These are phyloP conservation scores for Pyrenochaeta sp. DNA, from an alignment of 2,329 filamentous ascomycete species.

Conservation along the genomic window DNA sequence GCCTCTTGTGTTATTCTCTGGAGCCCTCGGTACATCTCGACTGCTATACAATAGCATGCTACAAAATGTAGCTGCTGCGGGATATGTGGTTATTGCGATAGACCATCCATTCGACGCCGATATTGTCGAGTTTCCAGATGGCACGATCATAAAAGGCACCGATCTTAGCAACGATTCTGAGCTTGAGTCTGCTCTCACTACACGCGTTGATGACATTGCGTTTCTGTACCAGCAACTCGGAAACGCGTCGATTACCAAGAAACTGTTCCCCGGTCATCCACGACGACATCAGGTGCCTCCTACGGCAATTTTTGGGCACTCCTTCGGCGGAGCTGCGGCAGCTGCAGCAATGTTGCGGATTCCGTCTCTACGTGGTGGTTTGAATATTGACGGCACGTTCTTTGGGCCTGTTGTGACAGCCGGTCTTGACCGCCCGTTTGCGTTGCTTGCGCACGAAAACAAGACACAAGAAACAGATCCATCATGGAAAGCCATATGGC, in stretches of 20 bases:
- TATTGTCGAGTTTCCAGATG: conserved; percentile 61
- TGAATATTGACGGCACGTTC: conserved; percentile 49
- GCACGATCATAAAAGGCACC: conserved; percentile 35
- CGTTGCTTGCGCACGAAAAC: conserved; percentile 38
- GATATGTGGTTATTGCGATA: conserved; percentile 58
- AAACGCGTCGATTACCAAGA: conserved; percentile 13
- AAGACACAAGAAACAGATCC: conserved; percentile 39
- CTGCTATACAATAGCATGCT: conserved; percentile 55
- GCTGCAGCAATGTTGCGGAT: conserved; percentile 22
- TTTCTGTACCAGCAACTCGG: conserved; percentile 31
- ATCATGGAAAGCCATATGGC: conserved; percentile 36
- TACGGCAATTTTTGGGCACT: conserved; percentile 45
- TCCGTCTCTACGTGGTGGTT: conserved; percentile 31
- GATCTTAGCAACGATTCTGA: conserved; percentile 33
- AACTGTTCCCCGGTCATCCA: conserved; percentile 13
- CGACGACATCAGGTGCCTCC: background rate
- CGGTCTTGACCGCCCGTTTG: conserved; percentile 27
- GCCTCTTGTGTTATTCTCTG: conserved; percentile 54
- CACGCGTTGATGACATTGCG: conserved; percentile 31
- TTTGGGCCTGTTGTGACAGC: conserved; percentile 28
- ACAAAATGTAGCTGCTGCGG: conserved; percentile 57
- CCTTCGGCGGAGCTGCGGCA: conserved; percentile 47
- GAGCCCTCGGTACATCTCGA: conserved; percentile 56
- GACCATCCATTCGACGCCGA: conserved; percentile 61
- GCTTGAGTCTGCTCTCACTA: conserved; percentile 26